Base-by-base conservation (phyloP, 2,329 filamentous ascomycete species). In the Penicillium crustosum region DNA sequence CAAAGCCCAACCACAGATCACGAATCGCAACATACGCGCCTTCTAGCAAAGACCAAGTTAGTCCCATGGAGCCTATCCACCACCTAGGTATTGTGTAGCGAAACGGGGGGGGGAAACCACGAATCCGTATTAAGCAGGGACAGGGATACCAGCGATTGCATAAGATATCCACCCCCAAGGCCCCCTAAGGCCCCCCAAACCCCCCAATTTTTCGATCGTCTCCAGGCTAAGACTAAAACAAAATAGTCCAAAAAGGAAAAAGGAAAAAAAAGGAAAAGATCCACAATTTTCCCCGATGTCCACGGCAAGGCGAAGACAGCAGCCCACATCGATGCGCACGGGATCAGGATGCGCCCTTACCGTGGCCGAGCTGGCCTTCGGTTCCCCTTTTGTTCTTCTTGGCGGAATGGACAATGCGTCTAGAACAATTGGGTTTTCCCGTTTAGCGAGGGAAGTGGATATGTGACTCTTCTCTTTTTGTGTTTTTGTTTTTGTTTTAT, bases 301-400 rank as follows among this genome's bases (percentile, higher is more conserved):
- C 35, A 29, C 35, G 27, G 17, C 8, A 29, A 52, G 27, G 17
- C 12, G 31, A 41, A 9, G 31, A 33, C 31, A n/a, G 4, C 9
- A n/a, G 17, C 52, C 53, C 53, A 55, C 53, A 55, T 55, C 53
- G 53, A 19, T 21, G 52, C 36, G 44, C 53, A 55, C 53, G 53
- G 44, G 44, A 49, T 49, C 27, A 21, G 1, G 19, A 4, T 49
- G 21, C 36, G 44, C 44, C 53, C 53, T 55, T 55, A 25, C 45
- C 31, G 31, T 48, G 45, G 31, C 29, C 29, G 27, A 27, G 35
- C 25, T 49, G 36, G 42, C 15, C 17, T 25, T 17, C 17, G 8
- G 19, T 49, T 47, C 8, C 29, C 29, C 29, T 12, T 48, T 27
- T 27, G 17, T 27, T n/a, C 13, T 33, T 19, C n/a, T 23, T 53